Base-by-base conservation (phyloP, 169 alveolate genomes). In the Eimeria acervulina region DNA sequence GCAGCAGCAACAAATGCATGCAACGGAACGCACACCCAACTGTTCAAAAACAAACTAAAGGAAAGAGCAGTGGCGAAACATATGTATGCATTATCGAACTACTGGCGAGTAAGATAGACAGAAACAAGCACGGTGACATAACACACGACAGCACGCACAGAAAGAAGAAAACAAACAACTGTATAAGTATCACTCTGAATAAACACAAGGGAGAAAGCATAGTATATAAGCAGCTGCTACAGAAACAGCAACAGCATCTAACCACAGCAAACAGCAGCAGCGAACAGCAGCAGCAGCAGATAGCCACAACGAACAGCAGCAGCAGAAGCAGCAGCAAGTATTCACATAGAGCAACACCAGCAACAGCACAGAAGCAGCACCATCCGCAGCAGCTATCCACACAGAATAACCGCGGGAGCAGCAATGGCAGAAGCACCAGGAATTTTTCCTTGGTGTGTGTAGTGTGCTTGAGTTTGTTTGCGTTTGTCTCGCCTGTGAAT, bases 401-500 rank as follows among this genome's bases (percentile, higher is more conserved):
- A 63, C 10, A 63, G 36, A 63, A n/a, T 23, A 63, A 5, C 74
- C 5, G 74, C 74, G 15, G n/a, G 28, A 7, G 74, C 74, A 63
- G 74, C 74, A 63, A n/a, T 23, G 15, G 28, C 74, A 63, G 74
- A 21, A 63, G 74, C 74, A 63, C 31, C 28, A 63, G 28, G 31
- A 63, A 12, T 19, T 63, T 17, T 63, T 26, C 13, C 74, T 63
- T 47, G 19, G 19, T 47, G 55, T 47, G 55, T 47, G 55, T 7
- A 55, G 66, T 55, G 17, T 55, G 26, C 2, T 5, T 55, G 26
- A 2, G 66, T 19, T 10, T 55, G 72, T 42, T 7, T 7, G 26
- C 15, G 66, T 19, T 7, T 55, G 66, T 55, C 89, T 90, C 55
- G 72, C 52, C 76, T 47, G n/a, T 31, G 80, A 90, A 52, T 42